A percentile compares a stretch with the other conserved stretches of the same genome.
Evolutionary conservation across 2,329 filamentous ascomycete genomes (phyloP).

Genomic region (Domatiomyces catenatus): DNA sequence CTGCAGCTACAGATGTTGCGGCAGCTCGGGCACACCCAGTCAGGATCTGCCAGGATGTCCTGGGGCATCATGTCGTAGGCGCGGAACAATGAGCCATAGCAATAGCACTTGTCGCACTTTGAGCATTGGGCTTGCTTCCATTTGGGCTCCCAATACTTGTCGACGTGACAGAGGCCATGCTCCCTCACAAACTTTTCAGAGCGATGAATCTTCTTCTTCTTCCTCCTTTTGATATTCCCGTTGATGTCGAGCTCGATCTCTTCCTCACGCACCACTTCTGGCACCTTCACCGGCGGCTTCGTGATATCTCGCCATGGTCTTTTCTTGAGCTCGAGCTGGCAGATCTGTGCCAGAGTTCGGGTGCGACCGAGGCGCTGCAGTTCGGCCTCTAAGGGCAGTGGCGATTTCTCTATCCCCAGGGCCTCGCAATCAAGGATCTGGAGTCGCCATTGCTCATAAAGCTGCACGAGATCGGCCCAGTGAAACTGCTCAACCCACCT

Average conservation of each 20-base stretch:
- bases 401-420: constrained; percentile 50
- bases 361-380: constrained; percentile 46
- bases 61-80: constrained; percentile 85
- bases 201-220: constrained; percentile 43
- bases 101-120: constrained; percentile 62
- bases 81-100: constrained; percentile 82
- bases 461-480: constrained; percentile 61
- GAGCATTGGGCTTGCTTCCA: constrained; percentile 79
- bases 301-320: constrained; percentile 73
- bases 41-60: constrained; percentile 59
- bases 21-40: constrained; percentile 85
- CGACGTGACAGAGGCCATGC: constrained; percentile 60
- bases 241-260: constrained; percentile 39
- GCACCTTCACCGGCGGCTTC: constrained; percentile 33
- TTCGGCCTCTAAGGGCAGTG: constrained; percentile 55
- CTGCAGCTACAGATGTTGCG: constrained; percentile 75
- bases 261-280: constrained; percentile 29
- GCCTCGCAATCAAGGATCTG: constrained; percentile 62
- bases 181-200: constrained; percentile 35
- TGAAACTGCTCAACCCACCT: constrained; percentile 87
- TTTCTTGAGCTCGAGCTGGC: constrained; percentile 67
- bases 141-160: constrained; percentile 59
- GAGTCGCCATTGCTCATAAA: constrained; percentile 69
- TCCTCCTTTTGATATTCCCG: constrained; percentile 43
- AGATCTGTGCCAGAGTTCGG: constrained; percentile 81